phyloP scores from a whole-genome alignment of 148 eudicot species.

The Cornus controversa region DNA sequence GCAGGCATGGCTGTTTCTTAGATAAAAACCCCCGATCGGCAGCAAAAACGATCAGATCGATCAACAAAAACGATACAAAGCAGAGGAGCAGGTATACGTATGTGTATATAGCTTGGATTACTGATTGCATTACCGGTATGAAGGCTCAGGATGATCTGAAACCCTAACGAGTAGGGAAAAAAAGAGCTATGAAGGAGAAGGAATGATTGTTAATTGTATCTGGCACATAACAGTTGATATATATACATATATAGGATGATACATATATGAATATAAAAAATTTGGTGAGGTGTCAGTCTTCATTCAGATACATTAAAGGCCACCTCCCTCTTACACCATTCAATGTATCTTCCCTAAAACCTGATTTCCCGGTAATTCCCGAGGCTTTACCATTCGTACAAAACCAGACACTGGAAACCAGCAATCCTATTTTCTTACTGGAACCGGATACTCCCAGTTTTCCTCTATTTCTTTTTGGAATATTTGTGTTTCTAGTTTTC shows the following conservation, averaged over 20 bases:
- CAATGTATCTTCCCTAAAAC: conserved; percentile 43
- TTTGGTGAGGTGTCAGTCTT: conserved; percentile 7
- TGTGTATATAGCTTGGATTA: conserved; percentile 7
- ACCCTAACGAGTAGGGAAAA: conserved; percentile 18
- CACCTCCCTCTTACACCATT: conserved; percentile 11
- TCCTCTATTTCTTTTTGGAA: not conserved
- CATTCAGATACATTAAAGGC: conserved; percentile 11
- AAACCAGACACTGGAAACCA: not conserved
- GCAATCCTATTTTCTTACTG: too few species aligned
- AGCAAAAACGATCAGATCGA: conserved; percentile 28
- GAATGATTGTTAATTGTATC: not conserved
- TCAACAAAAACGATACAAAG: conserved; percentile 31
- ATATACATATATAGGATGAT: not conserved
- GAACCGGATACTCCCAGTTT: not conserved
- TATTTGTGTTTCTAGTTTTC: too few species aligned
- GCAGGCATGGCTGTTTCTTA: conserved; percentile 53
- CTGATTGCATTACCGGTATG: conserved; percentile 25
- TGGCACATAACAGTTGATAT: not conserved
- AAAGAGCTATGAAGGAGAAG: not conserved
- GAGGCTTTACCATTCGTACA: conserved; percentile 18
- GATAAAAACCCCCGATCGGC: conserved; percentile 18
- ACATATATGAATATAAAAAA: not conserved
- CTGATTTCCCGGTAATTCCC: conserved; percentile 28
- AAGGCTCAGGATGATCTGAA: not conserved
- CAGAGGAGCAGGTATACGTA: conserved; percentile 6